phyloP scores from a whole-genome alignment of 2,329 filamentous ascomycete genomes.

The Alternaria hordeiaustralica region DNA sequence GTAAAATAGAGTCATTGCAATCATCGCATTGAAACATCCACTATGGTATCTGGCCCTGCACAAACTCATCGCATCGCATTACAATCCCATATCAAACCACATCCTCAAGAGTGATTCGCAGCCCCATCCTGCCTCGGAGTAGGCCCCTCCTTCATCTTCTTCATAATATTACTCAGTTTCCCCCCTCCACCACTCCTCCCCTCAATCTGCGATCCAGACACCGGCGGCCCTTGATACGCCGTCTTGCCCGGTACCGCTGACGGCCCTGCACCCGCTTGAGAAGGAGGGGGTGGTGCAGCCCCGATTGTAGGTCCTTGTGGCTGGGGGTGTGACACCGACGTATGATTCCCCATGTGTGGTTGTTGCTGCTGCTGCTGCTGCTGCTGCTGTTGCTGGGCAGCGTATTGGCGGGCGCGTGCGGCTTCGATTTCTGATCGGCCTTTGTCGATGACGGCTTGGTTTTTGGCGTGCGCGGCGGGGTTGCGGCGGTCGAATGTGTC shows the following conservation, averaged over 20 bases:
- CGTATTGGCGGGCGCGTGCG: conserved; percentile 15
- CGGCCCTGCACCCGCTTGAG: not conserved
- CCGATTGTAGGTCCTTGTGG: not conserved
- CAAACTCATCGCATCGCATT: not conserved
- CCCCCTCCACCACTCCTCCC: conserved; percentile 25
- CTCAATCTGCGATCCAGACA: conserved; percentile 34
- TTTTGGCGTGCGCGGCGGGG: conserved; percentile 39
- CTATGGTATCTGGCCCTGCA: not conserved
- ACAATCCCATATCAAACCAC: not conserved
- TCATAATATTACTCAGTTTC: conserved; percentile 41
- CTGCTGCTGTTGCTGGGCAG: not conserved
- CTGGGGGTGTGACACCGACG: conserved; percentile 1
- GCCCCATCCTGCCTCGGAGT: conserved; percentile 16
- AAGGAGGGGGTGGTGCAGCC: not conserved
- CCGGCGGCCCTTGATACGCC: conserved; percentile 26
- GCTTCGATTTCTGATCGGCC: conserved; percentile 43
- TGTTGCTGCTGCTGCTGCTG: not conserved
- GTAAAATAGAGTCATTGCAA: not conserved
- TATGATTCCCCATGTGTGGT: conserved; percentile 14
- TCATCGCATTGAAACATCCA: not conserved
- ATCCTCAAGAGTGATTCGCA: not conserved
- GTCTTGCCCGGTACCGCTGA: conserved; percentile 15
- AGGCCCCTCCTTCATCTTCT: conserved; percentile 43
- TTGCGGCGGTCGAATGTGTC: conserved; percentile 41
- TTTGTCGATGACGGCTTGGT: conserved; percentile 40